Conservation (phyloP, 768 basidiomycete genomes). For the Termitomyces sp. region DNA sequence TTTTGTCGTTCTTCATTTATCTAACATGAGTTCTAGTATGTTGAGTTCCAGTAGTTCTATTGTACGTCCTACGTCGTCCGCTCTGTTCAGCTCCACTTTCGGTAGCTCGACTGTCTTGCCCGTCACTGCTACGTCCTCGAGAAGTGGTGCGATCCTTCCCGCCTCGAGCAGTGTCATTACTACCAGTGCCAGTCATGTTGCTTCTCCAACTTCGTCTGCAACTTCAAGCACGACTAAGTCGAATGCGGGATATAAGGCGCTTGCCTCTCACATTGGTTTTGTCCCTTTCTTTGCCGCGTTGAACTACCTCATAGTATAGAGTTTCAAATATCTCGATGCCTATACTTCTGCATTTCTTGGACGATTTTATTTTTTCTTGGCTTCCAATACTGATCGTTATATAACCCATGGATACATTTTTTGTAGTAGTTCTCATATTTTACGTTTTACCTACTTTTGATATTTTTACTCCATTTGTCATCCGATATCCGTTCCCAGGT, state of each 20-base stretch:
- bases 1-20: not conserved
- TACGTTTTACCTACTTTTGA: not conserved
- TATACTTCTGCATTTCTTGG: not conserved
- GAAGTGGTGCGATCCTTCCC: not conserved
- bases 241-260: slow-evolving; percentile 1
- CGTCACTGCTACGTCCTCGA: not conserved
- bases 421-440: not conserved
- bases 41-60: slow-evolving; percentile 9
- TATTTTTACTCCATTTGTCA: not conserved
- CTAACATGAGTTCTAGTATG: not conserved
- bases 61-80: slow-evolving; percentile 4
- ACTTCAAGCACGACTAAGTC: not conserved
- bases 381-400: not conserved
- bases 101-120: not conserved
- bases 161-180: not conserved
- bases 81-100: not conserved
- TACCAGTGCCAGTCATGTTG: not conserved
- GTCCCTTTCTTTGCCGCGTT: slow-evolving; percentile 22
- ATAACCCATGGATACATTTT: not conserved
- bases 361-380: not conserved
- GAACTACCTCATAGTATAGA: slow-evolving; percentile 11
- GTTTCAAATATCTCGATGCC: not conserved
- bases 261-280: slow-evolving; percentile 18
- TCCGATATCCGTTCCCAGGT: not conserved
- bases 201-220: not conserved